Evolutionary conservation across 306 rosid species (phyloP).

Genomic region (Vigna reflexopilosa): DNA sequence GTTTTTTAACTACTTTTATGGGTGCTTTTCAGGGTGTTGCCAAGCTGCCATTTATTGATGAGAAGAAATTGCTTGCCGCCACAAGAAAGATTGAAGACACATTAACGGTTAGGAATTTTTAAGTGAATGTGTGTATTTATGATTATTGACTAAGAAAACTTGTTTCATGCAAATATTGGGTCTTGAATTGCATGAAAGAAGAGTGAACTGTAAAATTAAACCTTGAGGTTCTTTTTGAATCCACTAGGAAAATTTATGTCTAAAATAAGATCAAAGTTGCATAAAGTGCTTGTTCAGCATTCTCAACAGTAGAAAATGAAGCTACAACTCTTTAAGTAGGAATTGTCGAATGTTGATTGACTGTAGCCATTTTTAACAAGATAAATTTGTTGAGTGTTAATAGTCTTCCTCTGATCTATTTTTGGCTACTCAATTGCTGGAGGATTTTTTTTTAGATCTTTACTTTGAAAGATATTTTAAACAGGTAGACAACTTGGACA

Average conservation of each 20-base stretch:
- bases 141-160: slow-evolving; percentile 4
- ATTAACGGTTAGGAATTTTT: slow-evolving; percentile 62
- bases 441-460: slow-evolving; percentile 20
- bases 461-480: slow-evolving; percentile 8
- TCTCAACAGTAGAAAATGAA: slow-evolving; percentile 19
- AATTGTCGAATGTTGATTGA: slow-evolving; percentile 31
- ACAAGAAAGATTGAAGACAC: slow-evolving; percentile 76
- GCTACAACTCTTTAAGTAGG: slow-evolving; percentile 30
- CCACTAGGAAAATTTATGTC: neutral
- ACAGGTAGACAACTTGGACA: slow-evolving; percentile 30
- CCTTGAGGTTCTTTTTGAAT: slow-evolving; percentile 1
- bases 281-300: slow-evolving; percentile 25
- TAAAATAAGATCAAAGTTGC: slow-evolving; percentile 34
- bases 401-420: slow-evolving; percentile 23
- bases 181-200: slow-evolving; percentile 39
- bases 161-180: slow-evolving; percentile 9
- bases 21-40: slow-evolving; percentile 67
- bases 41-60: slow-evolving; percentile 84
- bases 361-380: slow-evolving; percentile 17
- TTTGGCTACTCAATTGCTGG: slow-evolving; percentile 24
- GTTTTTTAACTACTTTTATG: slow-evolving; percentile 22
- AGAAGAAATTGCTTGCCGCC: slow-evolving; percentile 67
- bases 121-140: neutral
- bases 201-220: slow-evolving; percentile 22
- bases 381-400: neutral